These are phyloP conservation scores for Dendryphion nanum DNA, from an alignment of 2,329 filamentous ascomycete genomes.

Conservation along the genomic window DNA sequence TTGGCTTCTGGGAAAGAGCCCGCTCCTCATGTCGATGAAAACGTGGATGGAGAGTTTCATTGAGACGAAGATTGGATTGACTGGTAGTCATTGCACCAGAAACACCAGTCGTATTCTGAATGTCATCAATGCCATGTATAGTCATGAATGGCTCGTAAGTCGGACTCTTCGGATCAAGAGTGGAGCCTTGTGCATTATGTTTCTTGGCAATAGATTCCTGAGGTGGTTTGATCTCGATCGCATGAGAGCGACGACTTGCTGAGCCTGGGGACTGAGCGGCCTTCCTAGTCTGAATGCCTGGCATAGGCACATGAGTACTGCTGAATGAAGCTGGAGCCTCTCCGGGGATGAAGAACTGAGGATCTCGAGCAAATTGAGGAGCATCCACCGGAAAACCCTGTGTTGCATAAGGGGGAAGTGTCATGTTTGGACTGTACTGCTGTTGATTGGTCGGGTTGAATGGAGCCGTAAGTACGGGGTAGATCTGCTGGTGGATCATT, in stretches of 20 bases:
- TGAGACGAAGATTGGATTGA: slow-evolving; percentile 22
- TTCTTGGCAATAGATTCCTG: slow-evolving; percentile 27
- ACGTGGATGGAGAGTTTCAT: slow-evolving; percentile 12
- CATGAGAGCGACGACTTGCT: slow-evolving; percentile 38
- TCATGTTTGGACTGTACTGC: slow-evolving; percentile 24
- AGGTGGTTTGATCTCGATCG: slow-evolving; percentile 42
- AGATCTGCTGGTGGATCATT: slow-evolving; percentile 23
- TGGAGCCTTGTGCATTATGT: slow-evolving; percentile 15
- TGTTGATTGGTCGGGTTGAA: slow-evolving; percentile 14
- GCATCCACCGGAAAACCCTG: slow-evolving; percentile 19
- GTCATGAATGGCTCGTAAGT: slow-evolving; percentile 37
- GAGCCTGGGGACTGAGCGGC: slow-evolving; percentile 27
- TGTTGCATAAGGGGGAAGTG: slow-evolving; percentile 25
- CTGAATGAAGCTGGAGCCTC: slow-evolving; percentile 4
- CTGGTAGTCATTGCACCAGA: slow-evolving; percentile 10
- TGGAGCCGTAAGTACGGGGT: slow-evolving; percentile 10
- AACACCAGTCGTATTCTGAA: not conserved
- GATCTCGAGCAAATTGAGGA: slow-evolving; percentile 18
- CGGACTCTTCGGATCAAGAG: slow-evolving; percentile 40
- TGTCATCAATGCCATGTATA: not conserved
- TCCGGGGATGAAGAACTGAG: slow-evolving; percentile 1
- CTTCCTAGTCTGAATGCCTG: slow-evolving; percentile 5
- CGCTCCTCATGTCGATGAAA: slow-evolving; percentile 9
- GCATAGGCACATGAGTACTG: slow-evolving; percentile 1
- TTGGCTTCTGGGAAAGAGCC: slow-evolving; percentile 31